Base-by-base conservation (phyloP, 441 rosid genomes). In the Flueggea neowawraea region DNA sequence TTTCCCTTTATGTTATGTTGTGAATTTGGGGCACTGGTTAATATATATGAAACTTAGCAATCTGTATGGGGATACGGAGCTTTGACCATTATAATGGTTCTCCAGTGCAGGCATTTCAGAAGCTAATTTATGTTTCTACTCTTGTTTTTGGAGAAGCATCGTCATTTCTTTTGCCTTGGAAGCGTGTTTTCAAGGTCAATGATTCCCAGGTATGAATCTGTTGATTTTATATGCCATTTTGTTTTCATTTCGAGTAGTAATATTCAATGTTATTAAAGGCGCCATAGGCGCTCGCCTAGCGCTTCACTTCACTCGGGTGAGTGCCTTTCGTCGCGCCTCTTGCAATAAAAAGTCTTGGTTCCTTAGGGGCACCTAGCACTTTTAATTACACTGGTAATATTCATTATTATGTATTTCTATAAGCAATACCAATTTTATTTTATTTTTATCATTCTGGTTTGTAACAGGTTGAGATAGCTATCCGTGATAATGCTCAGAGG, bases 41-140 rank as follows among this genome's bases (percentile, higher is more conserved):
- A 22, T 22, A 22, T 22, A 43, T 43, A 6, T 43, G 45, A 6
- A 43, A 43, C 12, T 3, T 57, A 51, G 12, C 22, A 4, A n/a
- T 49, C 55, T 69, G 57, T 33, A 47, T 58, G 47, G 41, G 70
- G 68, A 48, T 73, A 61, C 65, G 71, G 80, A 71, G 75, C 86
- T 83, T n/a, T 90, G 87, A 87, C 79, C 87, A 84, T 82, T 65
- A 48, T 69, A 72, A 57, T 71, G 76, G 63, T 73, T 78, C 82
- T 83, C 87, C 84, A 85, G 88, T 85, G 93, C 96, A 95, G 99
- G 98, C 99, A 82, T 95, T 95, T 84, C 95, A 87, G 96, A 95
- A 88, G 88, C 80, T 95, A 71, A 86, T 95, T 58, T 92, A 90
- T 82, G 90, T 90, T 68, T 95, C 99, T 62, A 83, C 87, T 64